These are phyloP conservation scores for Candida andamanensis DNA, from an alignment of 805 yeast species.

Conservation along the genomic window DNA sequence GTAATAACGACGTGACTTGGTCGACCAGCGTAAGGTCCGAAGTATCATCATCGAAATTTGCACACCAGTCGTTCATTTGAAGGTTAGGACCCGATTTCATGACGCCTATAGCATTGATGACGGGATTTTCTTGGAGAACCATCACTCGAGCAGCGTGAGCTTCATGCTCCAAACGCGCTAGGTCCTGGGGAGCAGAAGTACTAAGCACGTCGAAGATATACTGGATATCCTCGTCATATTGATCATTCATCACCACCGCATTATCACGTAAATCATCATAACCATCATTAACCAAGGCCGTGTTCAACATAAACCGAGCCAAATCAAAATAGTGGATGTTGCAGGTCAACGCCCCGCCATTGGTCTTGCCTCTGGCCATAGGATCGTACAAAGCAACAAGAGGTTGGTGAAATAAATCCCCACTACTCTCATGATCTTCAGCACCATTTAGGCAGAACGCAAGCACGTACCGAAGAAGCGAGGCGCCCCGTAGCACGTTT, in stretches of 20 bases:
- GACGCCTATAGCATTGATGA: too few relatives aligned
- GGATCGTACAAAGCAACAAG: slow-evolving; percentile 9
- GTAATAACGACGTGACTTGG: too few relatives aligned
- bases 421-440: not conserved
- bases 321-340: slow-evolving; percentile 7
- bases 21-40: too few relatives aligned
- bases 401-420: slow-evolving; percentile 1
- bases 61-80: too few relatives aligned
- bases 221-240: slow-evolving; percentile 11
- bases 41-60: too few relatives aligned
- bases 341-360: slow-evolving; percentile 20
- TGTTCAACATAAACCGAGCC: slow-evolving; percentile 4
- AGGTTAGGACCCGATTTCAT: too few relatives aligned
- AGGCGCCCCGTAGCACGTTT: slow-evolving; percentile 49
- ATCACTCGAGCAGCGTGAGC: too few relatives aligned
- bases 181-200: too few relatives aligned
- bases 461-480: slow-evolving; percentile 56
- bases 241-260: slow-evolving; percentile 3
- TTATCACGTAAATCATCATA: slow-evolving; percentile 4
- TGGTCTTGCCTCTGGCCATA: slow-evolving; percentile 40
- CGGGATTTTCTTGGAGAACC: too few relatives aligned
- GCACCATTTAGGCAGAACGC: slow-evolving; percentile 45
- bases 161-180: slow-evolving; percentile 6
- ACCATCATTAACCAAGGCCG: slow-evolving; percentile 2
- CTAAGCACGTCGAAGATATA: slow-evolving; percentile 11